Conservation (phyloP, 2,329 filamentous ascomycete genomes). For the Alternaria sp. region DNA sequence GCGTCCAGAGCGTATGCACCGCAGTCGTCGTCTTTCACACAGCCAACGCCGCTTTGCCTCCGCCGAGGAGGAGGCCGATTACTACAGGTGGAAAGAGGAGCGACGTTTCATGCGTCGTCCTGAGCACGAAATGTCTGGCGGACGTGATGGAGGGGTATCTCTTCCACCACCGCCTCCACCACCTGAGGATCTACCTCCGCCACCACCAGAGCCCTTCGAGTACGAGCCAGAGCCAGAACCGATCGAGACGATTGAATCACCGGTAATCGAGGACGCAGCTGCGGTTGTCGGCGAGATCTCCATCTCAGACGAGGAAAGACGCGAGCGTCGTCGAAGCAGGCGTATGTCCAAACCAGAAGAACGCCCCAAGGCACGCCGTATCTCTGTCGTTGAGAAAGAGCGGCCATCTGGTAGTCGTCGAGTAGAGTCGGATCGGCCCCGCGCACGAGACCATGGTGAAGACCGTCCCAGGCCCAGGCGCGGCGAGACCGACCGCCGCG, state of each 20-base stretch:
- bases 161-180: slow-evolving; percentile 14
- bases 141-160: slow-evolving; percentile 32
- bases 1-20: slow-evolving; percentile 39
- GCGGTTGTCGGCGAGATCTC: slow-evolving; percentile 34
- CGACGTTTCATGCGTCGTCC: slow-evolving; percentile 31
- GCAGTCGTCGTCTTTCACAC: slow-evolving; percentile 38
- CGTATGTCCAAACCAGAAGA: slow-evolving; percentile 39
- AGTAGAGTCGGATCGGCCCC: slow-evolving; percentile 35
- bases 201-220: slow-evolving; percentile 29
- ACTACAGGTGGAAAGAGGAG: slow-evolving; percentile 40
- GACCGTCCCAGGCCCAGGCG: slow-evolving; percentile 29
- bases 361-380: slow-evolving; percentile 37
- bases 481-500: slow-evolving; percentile 32
- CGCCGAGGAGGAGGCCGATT: slow-evolving; percentile 41
- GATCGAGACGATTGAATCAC: slow-evolving; percentile 16
- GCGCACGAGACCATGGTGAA: slow-evolving; percentile 31
- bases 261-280: slow-evolving; percentile 34
- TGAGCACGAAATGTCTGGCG: slow-evolving; percentile 38
- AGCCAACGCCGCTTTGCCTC: slow-evolving; percentile 35
- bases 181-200: slow-evolving; percentile 24
- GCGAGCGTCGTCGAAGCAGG: slow-evolving; percentile 30
- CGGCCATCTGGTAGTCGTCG: slow-evolving; percentile 32
- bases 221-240: slow-evolving; percentile 18
- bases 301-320: slow-evolving; percentile 37
- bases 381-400: slow-evolving; percentile 41